Base-by-base conservation (phyloP, 2,329 filamentous ascomycete genomes). In the Rhinocladiella similis region DNA sequence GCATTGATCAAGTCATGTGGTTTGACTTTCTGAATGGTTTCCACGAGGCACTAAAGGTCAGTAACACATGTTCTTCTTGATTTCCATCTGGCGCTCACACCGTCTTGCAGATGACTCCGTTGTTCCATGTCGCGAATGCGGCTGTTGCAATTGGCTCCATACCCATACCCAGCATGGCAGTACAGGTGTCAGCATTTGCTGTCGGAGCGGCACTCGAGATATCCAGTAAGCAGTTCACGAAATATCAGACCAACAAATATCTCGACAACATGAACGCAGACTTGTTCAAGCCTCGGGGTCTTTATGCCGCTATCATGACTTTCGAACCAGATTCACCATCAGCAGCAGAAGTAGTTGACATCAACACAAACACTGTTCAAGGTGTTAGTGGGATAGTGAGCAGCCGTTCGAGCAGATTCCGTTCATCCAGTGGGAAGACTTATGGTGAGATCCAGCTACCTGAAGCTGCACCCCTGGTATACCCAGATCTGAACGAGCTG, bases 271-370 rank as follows among this genome's bases (percentile, higher is more conserved):
- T 83, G 61, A 86, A 86, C 62, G 72, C 76, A 7, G 72, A 79
- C 4, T 77, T 83, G 56, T 86, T 86, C 67, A 75, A 73, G 43
- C 82, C 83, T 0, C 75, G 74, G 1, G 83, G 83, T 0, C 72
- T 86, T 0, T 81, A 78, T 66, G 77, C 74, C 54, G 70, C 82
- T 13, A 72, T 86, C 22, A 76, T 85, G 69, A 78, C 78, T 1
- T 83, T 74, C 69, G 77, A 78, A 46, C 75, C 78, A 5, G 43
- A 77, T 2, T 57, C 65, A 33, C 39, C 1, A 39, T 45, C n/a
- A 39, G 73, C 43, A 63, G 77, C 14, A 72, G 75, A n/a, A 65
- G 70, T 1, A 66, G 68, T 3, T 70, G n/a, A 70, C 72, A n/a
- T 62, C 70, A n/a, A n/a, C n/a, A n/a, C n/a, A n/a, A n/a, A n/a